Evolutionary conservation across 1,284 basidiomycete species (phyloP), one percentile per base, ranked within the genome.

Genomic region (Malassezia slooffiae): DNA sequence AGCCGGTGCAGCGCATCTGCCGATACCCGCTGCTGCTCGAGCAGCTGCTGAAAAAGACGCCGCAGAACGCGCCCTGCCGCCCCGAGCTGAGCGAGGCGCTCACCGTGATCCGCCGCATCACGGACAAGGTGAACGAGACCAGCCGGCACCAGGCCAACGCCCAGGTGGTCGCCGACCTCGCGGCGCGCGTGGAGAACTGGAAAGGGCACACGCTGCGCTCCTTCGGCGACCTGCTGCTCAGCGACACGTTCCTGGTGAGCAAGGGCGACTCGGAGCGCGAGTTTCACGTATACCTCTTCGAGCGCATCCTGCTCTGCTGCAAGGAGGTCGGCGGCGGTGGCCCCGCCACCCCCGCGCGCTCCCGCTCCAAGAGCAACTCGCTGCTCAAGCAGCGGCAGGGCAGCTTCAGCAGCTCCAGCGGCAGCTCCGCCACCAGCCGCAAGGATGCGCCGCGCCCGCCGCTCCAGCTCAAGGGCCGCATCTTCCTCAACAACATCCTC

Each of bases 281-380:
- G 70, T 97, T 97, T 66, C 88, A 93, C 63, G 90, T 99, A 45
- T 99, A 96, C 75, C 75, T 99, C 26, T 99, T 99, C 58, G 89
- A 97, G 73, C 88, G 89, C 74, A 99, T 99, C 72, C 85, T 99
- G 60, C 77, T 97, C 12, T 97, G 93, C 72, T 97, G 93, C 76
- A 97, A 97, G 71, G 93, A 77, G 82, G 71, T 75, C 36, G 29
- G 79, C 1, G 49, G 55, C 21, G 55, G 68, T 70, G 47, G 69
- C 68, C 50, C 62, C 63, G 46, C 38, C 39, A 24, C 19, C 29
- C n/a, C 40, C 32, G 7, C 24, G 24, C 24, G 24, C 24, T 26
- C 24, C 8, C 24, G 24, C 24, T 7, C 8, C 24, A 7, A 7
- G 8, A 7, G 8, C 7, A 16, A 17, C 24, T 7, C 24, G 24